Conservation (phyloP, 2,329 filamentous ascomycete genomes). For the Stagonosporopsis chrysanthemi region DNA sequence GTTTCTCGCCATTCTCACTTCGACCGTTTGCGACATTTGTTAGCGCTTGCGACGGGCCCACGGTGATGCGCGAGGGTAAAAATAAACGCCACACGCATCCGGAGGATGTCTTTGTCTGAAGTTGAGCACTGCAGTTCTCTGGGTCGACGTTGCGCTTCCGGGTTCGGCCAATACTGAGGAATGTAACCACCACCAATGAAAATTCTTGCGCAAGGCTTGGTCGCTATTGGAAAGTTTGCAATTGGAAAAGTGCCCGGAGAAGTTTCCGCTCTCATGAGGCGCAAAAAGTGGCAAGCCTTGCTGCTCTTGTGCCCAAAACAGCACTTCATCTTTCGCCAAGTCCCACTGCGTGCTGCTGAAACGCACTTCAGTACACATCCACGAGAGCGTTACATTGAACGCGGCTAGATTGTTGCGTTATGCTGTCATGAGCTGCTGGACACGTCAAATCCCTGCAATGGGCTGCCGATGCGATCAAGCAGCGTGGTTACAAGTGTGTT, state of each 20-base stretch:
- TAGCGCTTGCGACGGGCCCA: slow-evolving; percentile 6
- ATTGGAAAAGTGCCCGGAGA: slow-evolving; percentile 5
- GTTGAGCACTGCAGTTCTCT: slow-evolving; percentile 11
- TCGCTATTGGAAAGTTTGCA: slow-evolving; percentile 1
- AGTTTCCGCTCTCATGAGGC: slow-evolving; percentile 1
- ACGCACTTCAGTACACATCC: slow-evolving; percentile 3
- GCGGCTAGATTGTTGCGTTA: not conserved
- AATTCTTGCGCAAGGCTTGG: slow-evolving; percentile 11
- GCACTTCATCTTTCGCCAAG: slow-evolving; percentile 7
- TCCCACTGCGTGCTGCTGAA: slow-evolving; percentile 18
- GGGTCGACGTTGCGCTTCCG: slow-evolving; percentile 19
- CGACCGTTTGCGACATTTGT: slow-evolving; percentile 17
- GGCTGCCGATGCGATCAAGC: slow-evolving; percentile 1
- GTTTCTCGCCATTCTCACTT: slow-evolving; percentile 1
- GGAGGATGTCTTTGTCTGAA: slow-evolving; percentile 17
- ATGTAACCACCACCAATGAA: slow-evolving; percentile 15
- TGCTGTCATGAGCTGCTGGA: slow-evolving; percentile 9
- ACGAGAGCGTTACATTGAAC: slow-evolving; percentile 10
- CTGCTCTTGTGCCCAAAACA: slow-evolving; percentile 14
- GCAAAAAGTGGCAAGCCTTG: slow-evolving; percentile 4
- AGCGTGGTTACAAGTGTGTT: slow-evolving; percentile 1
- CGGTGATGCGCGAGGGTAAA: slow-evolving; percentile 6
- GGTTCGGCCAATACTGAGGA: slow-evolving; percentile 16
- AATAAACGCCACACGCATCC: slow-evolving; percentile 17
- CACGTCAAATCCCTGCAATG: slow-evolving; percentile 1